phyloP scores from a whole-genome alignment of 768 basidiomycete species.

The Hortiboletus campestris region DNA sequence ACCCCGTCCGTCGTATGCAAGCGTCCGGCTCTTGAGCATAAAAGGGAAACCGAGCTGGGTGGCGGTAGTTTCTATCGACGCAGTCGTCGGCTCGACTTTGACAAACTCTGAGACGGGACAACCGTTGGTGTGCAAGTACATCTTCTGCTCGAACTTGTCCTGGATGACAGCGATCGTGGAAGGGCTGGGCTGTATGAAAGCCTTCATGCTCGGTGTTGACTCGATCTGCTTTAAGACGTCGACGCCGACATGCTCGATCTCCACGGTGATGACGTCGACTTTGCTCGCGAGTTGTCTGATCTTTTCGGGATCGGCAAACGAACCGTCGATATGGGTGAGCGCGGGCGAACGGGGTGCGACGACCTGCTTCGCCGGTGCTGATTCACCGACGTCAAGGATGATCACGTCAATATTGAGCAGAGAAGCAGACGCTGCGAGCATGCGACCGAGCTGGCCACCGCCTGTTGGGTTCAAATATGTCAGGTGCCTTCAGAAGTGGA shows the following conservation, averaged over 20 bases:
- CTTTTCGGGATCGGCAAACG: conserved; percentile 76
- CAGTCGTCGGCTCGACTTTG: conserved; percentile 51
- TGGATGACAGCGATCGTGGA: conserved; percentile 84
- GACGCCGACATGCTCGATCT: conserved; percentile 95
- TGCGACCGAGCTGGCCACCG: conserved; percentile 95
- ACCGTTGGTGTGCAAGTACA: conserved; percentile 48
- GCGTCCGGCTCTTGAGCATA: conserved; percentile 94
- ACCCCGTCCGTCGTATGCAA: conserved; percentile 95
- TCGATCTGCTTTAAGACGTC: conserved; percentile 55
- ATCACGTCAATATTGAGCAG: conserved; percentile 80
- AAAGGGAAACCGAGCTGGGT: conserved; percentile 74
- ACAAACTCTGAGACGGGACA: conserved; percentile 61
- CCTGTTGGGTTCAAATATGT: conserved; percentile 44
- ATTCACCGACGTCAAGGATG: conserved; percentile 80
- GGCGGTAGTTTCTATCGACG: conserved; percentile 53
- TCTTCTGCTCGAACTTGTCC: conserved; percentile 66
- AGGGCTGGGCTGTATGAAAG: conserved; percentile 71
- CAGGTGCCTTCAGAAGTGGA: not conserved
- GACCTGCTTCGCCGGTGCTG: conserved; percentile 88
- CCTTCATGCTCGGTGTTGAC: conserved; percentile 26
- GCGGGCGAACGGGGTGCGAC: conserved; percentile 50
- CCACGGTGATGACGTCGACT: conserved; percentile 88
- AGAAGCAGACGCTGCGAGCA: conserved; percentile 90
- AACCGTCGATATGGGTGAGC: conserved; percentile 77
- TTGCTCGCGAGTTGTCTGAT: conserved; percentile 76